phyloP scores from a whole-genome alignment of 768 basidiomycete species.

The Pisolithus orientalis region DNA sequence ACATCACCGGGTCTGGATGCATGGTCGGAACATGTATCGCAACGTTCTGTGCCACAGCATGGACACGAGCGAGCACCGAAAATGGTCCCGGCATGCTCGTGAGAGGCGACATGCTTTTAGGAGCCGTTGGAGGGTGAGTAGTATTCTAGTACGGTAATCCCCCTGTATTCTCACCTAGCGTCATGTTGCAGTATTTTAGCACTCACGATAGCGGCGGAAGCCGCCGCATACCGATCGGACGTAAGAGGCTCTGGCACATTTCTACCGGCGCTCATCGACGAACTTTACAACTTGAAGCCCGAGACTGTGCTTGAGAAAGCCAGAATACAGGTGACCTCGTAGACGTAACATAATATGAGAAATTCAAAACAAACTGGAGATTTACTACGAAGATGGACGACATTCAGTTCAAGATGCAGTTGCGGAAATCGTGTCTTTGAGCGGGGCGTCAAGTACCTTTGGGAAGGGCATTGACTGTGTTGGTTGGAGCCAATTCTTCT shows the following conservation, averaged over 20 bases:
- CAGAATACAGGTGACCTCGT: slow-evolving; percentile 23
- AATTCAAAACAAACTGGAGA: neutral
- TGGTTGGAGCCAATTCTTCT: slow-evolving; percentile 95
- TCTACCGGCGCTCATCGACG: slow-evolving; percentile 59
- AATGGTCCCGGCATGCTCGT: slow-evolving; percentile 42
- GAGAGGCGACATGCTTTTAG: slow-evolving; percentile 73
- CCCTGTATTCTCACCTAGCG: slow-evolving; percentile 2
- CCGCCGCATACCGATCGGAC: slow-evolving; percentile 43
- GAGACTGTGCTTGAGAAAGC: slow-evolving; percentile 26
- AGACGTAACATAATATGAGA: neutral
- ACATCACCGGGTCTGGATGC: slow-evolving; percentile 90
- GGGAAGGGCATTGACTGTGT: slow-evolving; percentile 79
- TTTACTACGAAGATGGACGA: neutral
- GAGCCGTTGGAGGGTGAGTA: slow-evolving; percentile 69
- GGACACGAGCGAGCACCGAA: slow-evolving; percentile 24
- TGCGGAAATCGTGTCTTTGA: slow-evolving; percentile 1
- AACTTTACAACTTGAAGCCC: slow-evolving; percentile 41
- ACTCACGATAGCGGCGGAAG: slow-evolving; percentile 55
- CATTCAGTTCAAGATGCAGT: neutral
- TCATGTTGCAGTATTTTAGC: slow-evolving; percentile 40
- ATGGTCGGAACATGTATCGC: slow-evolving; percentile 74
- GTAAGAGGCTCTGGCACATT: slow-evolving; percentile 63
- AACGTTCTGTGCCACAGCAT: slow-evolving; percentile 72
- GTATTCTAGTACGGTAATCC: neutral
- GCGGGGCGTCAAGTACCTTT: slow-evolving; percentile 37